Percentiles rank a stretch among this genome's conserved stretches.
phyloP scores from a whole-genome alignment of 331 rosid genomes.

The Cucumis variabilis region DNA sequence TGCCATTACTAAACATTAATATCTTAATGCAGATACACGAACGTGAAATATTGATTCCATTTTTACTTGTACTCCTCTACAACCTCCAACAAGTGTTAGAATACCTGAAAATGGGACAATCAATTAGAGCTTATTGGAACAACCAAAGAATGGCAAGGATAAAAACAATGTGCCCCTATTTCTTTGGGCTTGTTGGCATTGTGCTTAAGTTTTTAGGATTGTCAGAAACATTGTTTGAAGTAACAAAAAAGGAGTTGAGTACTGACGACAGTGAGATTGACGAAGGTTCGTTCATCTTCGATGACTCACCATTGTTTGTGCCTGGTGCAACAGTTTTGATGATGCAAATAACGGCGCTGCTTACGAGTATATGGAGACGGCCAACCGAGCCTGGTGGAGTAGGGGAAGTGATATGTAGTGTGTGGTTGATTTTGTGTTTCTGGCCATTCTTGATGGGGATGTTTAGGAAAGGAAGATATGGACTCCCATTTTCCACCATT shows the following conservation, averaged over 20 bases:
- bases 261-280: background rate
- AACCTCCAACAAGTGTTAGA: constrained; percentile 8
- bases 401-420: constrained; percentile 26
- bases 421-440: constrained; percentile 19
- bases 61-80: constrained; percentile 5
- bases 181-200: background rate
- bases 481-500: constrained; percentile 58
- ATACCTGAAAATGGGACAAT: constrained; percentile 7
- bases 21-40: background rate
- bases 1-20: background rate
- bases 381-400: background rate
- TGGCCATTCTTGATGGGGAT: constrained; percentile 21
- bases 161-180: background rate
- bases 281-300: background rate
- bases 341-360: constrained; percentile 4
- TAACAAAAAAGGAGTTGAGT: background rate
- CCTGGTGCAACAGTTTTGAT: background rate
- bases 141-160: constrained; percentile 38
- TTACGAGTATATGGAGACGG: constrained; percentile 3
- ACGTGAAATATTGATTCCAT: background rate
- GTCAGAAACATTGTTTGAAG: constrained; percentile 13
- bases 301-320: constrained; percentile 1
- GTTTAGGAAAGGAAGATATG: constrained; percentile 18
- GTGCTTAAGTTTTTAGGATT: constrained; percentile 14
- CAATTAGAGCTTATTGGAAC: constrained; percentile 67